Conservation (phyloP, 129 eudicot genomes). For the Pulicaria dysenterica region DNA sequence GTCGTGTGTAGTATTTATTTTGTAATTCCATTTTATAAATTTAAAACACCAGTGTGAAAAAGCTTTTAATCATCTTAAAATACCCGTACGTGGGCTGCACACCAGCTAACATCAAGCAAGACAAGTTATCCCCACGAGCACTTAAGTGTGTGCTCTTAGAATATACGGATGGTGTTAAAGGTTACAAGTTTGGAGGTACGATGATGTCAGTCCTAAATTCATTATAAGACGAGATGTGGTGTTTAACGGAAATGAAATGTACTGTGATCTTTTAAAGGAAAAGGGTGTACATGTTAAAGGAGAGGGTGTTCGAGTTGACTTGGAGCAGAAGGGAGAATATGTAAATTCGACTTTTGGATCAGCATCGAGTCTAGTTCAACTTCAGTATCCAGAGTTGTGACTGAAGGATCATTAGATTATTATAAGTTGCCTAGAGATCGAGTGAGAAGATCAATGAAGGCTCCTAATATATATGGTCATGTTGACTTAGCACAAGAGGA, state of each 20-base stretch:
- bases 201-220: neutral
- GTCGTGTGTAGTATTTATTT: too few species aligned
- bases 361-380: too few species aligned
- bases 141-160: neutral
- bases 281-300: too few species aligned
- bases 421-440: neutral
- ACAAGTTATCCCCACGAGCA: neutral
- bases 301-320: neutral
- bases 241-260: neutral
- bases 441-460: neutral
- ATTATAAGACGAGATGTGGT: neutral
- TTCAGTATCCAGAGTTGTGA: too few species aligned
- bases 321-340: neutral
- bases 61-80: too few species aligned
- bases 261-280: too few species aligned
- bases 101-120: neutral
- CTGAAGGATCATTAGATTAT: too few species aligned
- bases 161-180: neutral
- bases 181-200: neutral
- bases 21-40: too few species aligned
- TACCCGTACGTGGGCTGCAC: too few species aligned
- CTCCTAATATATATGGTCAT: neutral
- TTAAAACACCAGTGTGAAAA: too few species aligned
- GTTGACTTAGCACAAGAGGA: too few species aligned
- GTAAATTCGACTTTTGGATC: too few species aligned